A percentile compares a stretch with the other conserved stretches of the same genome.
Conservation (phyloP, 2,329 filamentous ascomycete species). For the Podosphaera aphanis region DNA sequence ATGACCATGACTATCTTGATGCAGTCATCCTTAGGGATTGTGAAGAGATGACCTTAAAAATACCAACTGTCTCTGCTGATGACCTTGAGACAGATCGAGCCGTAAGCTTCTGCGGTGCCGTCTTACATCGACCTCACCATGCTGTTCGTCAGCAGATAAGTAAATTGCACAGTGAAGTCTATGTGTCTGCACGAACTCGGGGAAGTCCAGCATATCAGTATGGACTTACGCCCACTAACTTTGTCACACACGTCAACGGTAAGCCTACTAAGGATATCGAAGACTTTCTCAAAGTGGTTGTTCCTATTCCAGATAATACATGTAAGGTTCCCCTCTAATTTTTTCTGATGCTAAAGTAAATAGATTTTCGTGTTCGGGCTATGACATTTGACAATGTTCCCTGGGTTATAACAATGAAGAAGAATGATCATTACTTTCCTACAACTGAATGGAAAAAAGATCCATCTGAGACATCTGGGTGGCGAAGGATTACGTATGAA, state of each 20-base stretch:
- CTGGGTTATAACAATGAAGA: slow-evolving; percentile 99
- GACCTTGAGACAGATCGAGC: slow-evolving; percentile 83
- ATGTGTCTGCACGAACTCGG: slow-evolving; percentile 68
- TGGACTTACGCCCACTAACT: slow-evolving; percentile 84
- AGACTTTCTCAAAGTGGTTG: slow-evolving; percentile 57
- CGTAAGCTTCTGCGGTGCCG: slow-evolving; percentile 83
- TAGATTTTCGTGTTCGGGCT: slow-evolving; percentile 84
- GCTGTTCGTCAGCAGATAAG: slow-evolving; percentile 93
- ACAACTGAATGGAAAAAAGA: slow-evolving; percentile 50
- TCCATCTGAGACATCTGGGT: slow-evolving; percentile 31
- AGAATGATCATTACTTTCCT: slow-evolving; percentile 89
- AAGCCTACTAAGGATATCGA: slow-evolving; percentile 62
- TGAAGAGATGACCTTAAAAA: slow-evolving; percentile 48
- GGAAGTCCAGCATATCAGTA: slow-evolving; percentile 76
- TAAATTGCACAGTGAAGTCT: slow-evolving; percentile 88
- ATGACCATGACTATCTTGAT: slow-evolving; percentile 61
- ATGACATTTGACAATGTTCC: slow-evolving; percentile 96
- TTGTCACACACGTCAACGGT: slow-evolving; percentile 89
- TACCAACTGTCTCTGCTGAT: slow-evolving; percentile 69
- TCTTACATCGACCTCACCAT: slow-evolving; percentile 81
- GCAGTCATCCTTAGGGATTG: slow-evolving; percentile 73
- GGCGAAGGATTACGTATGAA: slow-evolving; percentile 40
- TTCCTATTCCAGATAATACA: slow-evolving; percentile 82
- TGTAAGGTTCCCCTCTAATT: slow-evolving; percentile 27
- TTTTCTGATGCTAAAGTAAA: slow-evolving; percentile 3